phyloP scores from a whole-genome alignment of 2,329 filamentous ascomycete species.

The Furcasterigmium sp. region DNA sequence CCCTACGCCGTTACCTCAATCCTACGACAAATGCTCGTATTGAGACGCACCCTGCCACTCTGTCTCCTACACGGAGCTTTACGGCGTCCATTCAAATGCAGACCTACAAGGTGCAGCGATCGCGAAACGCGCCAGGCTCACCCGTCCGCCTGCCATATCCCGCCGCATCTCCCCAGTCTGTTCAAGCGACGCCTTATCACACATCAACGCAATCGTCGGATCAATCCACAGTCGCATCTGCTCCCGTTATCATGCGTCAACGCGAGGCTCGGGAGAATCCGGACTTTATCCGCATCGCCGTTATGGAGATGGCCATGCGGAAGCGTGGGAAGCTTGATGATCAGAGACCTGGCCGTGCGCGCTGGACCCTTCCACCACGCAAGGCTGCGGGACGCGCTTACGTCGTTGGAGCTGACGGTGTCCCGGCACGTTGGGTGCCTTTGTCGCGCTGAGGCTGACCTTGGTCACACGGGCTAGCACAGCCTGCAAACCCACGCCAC shows the following conservation, averaged over 20 bases:
- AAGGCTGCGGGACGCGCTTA: constrained; percentile 49
- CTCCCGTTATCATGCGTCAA: constrained; percentile 49
- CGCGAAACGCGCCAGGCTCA: constrained; percentile 29
- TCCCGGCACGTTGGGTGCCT: constrained; percentile 55
- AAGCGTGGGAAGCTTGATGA: constrained; percentile 61
- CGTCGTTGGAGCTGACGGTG: constrained; percentile 50
- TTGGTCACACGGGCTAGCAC: no score
- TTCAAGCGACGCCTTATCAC: constrained; percentile 20
- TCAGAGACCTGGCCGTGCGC: constrained; percentile 60
- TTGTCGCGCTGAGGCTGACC: constrained; percentile 13
- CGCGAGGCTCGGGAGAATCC: constrained; percentile 66
- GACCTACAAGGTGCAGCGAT: constrained; percentile 58
- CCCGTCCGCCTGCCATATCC: constrained; percentile 24
- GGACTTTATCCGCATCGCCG: constrained; percentile 65
- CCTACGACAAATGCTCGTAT: constrained; percentile 49
- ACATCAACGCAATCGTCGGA: constrained; percentile 24
- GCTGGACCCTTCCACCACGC: constrained; percentile 63
- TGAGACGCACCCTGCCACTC: constrained; percentile 29
- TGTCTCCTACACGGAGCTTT: constrained; percentile 32
- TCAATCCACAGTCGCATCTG: constrained; percentile 26
- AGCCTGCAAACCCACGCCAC: no score
- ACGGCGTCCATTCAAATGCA: constrained; percentile 69
- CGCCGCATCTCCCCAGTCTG: constrained; percentile 21
- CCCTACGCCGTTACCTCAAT: constrained; percentile 63
- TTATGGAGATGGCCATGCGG: constrained; percentile 70